phyloP scores from a whole-genome alignment of 2,329 filamentous ascomycete species.

The Fusarium aywerte region DNA sequence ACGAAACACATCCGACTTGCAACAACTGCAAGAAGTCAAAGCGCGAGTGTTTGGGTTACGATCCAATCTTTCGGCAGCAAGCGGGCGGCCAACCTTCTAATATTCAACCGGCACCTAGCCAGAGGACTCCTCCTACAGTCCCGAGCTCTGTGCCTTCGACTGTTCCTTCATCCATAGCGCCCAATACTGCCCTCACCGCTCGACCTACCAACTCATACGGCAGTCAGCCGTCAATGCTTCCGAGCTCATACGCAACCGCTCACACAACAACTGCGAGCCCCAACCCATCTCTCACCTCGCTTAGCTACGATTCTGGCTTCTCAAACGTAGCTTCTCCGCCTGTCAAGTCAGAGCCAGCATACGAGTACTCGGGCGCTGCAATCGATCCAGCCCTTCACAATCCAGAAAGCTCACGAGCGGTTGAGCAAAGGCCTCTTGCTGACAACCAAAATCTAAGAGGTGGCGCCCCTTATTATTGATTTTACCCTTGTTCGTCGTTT shows the following conservation, averaged over 20 bases:
- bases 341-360: slow-evolving; percentile 56
- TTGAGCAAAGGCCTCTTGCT: slow-evolving; percentile 46
- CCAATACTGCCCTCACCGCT: slow-evolving; percentile 41
- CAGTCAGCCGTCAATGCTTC: slow-evolving; percentile 57
- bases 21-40: slow-evolving; percentile 91
- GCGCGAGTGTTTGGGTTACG: slow-evolving; percentile 86
- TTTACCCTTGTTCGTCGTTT: slow-evolving; percentile 46
- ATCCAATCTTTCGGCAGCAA: slow-evolving; percentile 84
- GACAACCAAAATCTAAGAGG: slow-evolving; percentile 60
- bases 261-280: slow-evolving; percentile 49
- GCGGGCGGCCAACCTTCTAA: slow-evolving; percentile 77
- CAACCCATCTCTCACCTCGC: slow-evolving; percentile 43
- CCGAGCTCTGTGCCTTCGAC: slow-evolving; percentile 43
- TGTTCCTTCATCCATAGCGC: slow-evolving; percentile 43
- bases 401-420: slow-evolving; percentile 42
- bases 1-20: slow-evolving; percentile 93
- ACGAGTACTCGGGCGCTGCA: slow-evolving; percentile 66
- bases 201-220: slow-evolving; percentile 57
- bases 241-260: slow-evolving; percentile 56
- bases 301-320: slow-evolving; percentile 51
- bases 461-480: slow-evolving; percentile 57
- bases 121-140: slow-evolving; percentile 51
- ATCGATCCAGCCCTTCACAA: slow-evolving; percentile 74
- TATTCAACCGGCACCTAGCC: slow-evolving; percentile 50
- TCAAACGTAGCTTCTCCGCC: slow-evolving; percentile 47